phyloP scores from a whole-genome alignment of 371 early-diverging fungal species.

The Circinella umbellata region DNA sequence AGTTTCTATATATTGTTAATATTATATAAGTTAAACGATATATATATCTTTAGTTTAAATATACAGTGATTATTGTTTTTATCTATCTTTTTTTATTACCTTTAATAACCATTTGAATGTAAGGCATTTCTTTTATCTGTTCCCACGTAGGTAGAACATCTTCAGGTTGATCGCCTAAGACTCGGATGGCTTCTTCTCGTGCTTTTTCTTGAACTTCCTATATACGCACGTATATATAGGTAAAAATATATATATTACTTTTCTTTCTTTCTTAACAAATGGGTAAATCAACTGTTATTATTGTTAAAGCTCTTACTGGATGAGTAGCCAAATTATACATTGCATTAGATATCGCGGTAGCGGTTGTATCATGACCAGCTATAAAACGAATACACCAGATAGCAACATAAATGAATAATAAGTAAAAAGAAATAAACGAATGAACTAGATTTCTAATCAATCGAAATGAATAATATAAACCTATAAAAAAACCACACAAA shows the following conservation, averaged over 20 bases:
- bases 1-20: too few relatives aligned
- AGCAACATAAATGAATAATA: too few relatives aligned
- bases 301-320: neutral
- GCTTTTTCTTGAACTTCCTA: slow-evolving; percentile 26
- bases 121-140: slow-evolving; percentile 11
- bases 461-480: too few relatives aligned
- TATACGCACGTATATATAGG: neutral
- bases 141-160: slow-evolving; percentile 14
- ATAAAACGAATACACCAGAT: neutral
- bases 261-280: too few relatives aligned
- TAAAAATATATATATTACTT: too few relatives aligned
- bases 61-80: too few relatives aligned
- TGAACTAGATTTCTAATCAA: too few relatives aligned
- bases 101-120: slow-evolving; percentile 20
- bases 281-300: too few relatives aligned
- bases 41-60: too few relatives aligned
- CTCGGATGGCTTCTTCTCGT: slow-evolving; percentile 21
- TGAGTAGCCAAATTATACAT: slow-evolving; percentile 34
- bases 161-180: slow-evolving; percentile 14
- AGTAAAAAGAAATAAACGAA: too few relatives aligned
- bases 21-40: too few relatives aligned
- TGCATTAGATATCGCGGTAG: slow-evolving; percentile 26
- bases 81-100: neutral
- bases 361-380: slow-evolving; percentile 39
- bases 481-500: slow-evolving; percentile 7